A percentile compares a stretch with the other conserved stretches of the same genome.
These are phyloP conservation scores for Alternaria sp. DNA, from an alignment of 2,329 filamentous ascomycete genomes.

Conservation along the genomic window DNA sequence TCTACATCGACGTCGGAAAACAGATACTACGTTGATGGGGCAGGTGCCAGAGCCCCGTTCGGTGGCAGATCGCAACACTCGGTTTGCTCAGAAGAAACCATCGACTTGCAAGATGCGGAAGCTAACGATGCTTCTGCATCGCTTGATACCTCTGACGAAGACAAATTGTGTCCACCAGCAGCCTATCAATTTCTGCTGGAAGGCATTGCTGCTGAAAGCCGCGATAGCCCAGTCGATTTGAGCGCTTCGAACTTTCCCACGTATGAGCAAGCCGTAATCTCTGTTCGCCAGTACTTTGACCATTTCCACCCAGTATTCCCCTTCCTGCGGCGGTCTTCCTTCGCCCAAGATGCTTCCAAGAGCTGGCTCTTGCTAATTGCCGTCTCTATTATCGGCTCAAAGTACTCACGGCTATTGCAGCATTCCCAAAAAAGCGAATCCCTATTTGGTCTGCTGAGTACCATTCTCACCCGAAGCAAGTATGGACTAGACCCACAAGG, in stretches of 20 bases:
- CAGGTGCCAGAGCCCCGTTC: conserved; percentile 21
- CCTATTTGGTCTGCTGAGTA: conserved; percentile 3
- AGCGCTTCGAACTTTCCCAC: conserved; percentile 25
- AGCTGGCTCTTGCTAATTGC: conserved; percentile 33
- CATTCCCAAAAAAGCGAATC: neutral
- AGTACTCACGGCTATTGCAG: conserved; percentile 18
- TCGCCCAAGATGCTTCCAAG: conserved; percentile 8
- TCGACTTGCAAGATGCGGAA: neutral
- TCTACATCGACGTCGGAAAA: conserved; percentile 6
- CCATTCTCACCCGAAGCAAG: neutral
- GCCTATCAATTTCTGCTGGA: conserved; percentile 10
- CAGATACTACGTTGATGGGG: conserved; percentile 20
- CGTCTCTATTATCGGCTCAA: conserved; percentile 35
- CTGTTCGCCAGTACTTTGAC: conserved; percentile 32
- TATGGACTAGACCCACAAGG: neutral
- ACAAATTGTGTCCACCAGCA: neutral
- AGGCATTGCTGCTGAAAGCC: conserved; percentile 7
- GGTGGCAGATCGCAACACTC: conserved; percentile 12
- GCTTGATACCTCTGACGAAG: neutral
- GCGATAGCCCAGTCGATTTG: conserved; percentile 4
- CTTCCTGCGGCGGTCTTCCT: conserved; percentile 31
- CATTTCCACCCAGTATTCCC: conserved; percentile 38
- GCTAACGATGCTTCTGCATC: neutral
- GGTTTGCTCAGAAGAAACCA: neutral
- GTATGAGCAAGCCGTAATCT: conserved; percentile 25